phyloP scores from a whole-genome alignment of 2,329 filamentous ascomycete species.

The Fusarium sp. region DNA sequence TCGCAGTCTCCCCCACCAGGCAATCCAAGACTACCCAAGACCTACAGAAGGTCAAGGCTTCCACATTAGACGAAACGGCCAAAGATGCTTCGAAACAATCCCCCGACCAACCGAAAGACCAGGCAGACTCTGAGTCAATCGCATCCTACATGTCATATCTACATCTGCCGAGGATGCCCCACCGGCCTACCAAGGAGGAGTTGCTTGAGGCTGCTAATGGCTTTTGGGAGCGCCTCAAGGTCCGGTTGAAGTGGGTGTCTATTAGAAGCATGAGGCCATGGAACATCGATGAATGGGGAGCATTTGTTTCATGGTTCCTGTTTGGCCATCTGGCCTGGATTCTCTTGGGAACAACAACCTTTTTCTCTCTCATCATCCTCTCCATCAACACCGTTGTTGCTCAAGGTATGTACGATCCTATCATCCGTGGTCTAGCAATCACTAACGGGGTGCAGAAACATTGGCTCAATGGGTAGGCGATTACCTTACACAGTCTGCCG shows the following conservation, averaged over 20 bases:
- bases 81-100: slow-evolving; percentile 22
- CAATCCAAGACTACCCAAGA: slow-evolving; percentile 26
- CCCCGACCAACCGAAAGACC: background rate
- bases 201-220: slow-evolving; percentile 90
- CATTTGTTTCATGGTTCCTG: slow-evolving; percentile 93
- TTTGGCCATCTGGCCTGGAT: slow-evolving; percentile 95
- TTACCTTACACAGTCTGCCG: slow-evolving; percentile 93
- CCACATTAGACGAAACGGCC: slow-evolving; percentile 17
- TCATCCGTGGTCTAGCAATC: background rate
- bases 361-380: slow-evolving; percentile 91
- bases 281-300: slow-evolving; percentile 96
- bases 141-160: slow-evolving; percentile 68
- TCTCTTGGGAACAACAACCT: slow-evolving; percentile 95
- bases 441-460: slow-evolving; percentile 72
- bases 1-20: slow-evolving; percentile 11
- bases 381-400: slow-evolving; percentile 96
- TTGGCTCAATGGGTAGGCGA: slow-evolving; percentile 94
- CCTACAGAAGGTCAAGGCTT: slow-evolving; percentile 25
- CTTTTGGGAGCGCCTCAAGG: slow-evolving; percentile 89
- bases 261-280: slow-evolving; percentile 94
- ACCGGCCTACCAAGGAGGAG: slow-evolving; percentile 93
- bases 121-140: slow-evolving; percentile 53
- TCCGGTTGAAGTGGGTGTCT: slow-evolving; percentile 97
- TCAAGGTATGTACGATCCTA: slow-evolving; percentile 71
- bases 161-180: slow-evolving; percentile 76